Evolutionary conservation across 176 grass and related monocot species (phyloP).

Genomic region (Eragrostis curvula): DNA sequence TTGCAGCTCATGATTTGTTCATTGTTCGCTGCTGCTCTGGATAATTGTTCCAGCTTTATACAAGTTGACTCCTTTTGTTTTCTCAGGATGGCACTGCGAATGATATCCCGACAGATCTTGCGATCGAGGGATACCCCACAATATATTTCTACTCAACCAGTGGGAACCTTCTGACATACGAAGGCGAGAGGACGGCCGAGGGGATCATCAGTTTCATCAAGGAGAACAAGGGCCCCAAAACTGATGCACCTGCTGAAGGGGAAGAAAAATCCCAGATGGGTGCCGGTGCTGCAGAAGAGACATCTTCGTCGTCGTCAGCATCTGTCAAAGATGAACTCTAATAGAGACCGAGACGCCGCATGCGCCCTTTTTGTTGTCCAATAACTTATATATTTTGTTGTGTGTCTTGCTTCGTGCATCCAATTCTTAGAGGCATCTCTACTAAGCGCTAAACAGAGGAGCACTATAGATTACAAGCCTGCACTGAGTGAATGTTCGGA

Average conservation of each 20-base stretch:
- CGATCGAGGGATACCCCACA: slow-evolving; percentile 63
- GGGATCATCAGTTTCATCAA: slow-evolving; percentile 73
- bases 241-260: slow-evolving; percentile 4
- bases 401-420: background rate
- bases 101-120: slow-evolving; percentile 66
- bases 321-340: slow-evolving; percentile 79
- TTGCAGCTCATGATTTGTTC: slow-evolving; percentile 24
- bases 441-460: background rate
- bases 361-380: background rate
- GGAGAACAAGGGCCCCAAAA: slow-evolving; percentile 55
- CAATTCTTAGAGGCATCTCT: slow-evolving; percentile 2
- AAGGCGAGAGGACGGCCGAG: slow-evolving; percentile 49
- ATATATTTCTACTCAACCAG: slow-evolving; percentile 70
- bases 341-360: slow-evolving; percentile 34
- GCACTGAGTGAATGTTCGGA: background rate
- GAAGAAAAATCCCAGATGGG: slow-evolving; percentile 28
- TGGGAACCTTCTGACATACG: slow-evolving; percentile 55
- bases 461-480: background rate
- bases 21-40: background rate
- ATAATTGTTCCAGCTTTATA: background rate
- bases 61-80: slow-evolving; percentile 14
- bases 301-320: slow-evolving; percentile 1
- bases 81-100: slow-evolving; percentile 76
- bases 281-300: slow-evolving; percentile 32
- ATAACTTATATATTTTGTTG: background rate